These are phyloP conservation scores for Tuber borchii DNA, from an alignment of 495 filamentous ascomycete species.

Conservation along the genomic window DNA sequence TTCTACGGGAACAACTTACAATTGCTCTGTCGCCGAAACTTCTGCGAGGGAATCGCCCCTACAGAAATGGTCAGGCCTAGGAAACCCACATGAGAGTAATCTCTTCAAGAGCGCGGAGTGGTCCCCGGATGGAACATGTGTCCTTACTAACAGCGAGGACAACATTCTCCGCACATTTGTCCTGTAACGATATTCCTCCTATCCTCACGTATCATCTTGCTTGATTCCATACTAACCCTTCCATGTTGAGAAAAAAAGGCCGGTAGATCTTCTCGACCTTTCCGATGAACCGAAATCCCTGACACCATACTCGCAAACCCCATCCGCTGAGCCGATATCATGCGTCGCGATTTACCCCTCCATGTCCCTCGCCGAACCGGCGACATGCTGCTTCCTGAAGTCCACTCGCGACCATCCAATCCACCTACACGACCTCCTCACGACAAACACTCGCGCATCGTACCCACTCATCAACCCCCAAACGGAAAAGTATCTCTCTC, in stretches of 20 bases:
- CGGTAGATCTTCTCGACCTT: conserved; percentile 61
- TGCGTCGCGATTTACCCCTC: conserved; percentile 69
- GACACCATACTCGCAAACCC: conserved; percentile 55
- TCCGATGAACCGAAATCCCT: conserved; percentile 49
- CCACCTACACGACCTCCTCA: conserved; percentile 48
- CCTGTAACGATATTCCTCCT: conserved; percentile 47
- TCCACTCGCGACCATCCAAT: conserved; percentile 36
- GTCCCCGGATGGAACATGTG: conserved; percentile 74
- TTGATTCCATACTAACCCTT: conserved; percentile 1
- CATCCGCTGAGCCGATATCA: conserved; percentile 62
- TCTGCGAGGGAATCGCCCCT: conserved; percentile 13
- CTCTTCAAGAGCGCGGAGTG: conserved; percentile 60
- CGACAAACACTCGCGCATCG: conserved; percentile 49
- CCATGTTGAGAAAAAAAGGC: conserved; percentile 43
- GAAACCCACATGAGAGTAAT: conserved; percentile 37
- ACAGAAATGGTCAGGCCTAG: neutral
- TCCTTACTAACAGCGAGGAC: conserved; percentile 67
- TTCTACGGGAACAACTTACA: conserved; percentile 45
- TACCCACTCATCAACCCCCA: conserved; percentile 67
- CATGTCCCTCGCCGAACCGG: conserved; percentile 57
- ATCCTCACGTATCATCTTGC: neutral
- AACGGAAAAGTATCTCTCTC: conserved; percentile 72
- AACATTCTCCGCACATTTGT: conserved; percentile 65
- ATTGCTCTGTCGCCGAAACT: conserved; percentile 36
- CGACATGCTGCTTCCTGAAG: conserved; percentile 33